phyloP scores from a whole-genome alignment of 163 green algal genomes.

The Scenedesmus sp. region DNA sequence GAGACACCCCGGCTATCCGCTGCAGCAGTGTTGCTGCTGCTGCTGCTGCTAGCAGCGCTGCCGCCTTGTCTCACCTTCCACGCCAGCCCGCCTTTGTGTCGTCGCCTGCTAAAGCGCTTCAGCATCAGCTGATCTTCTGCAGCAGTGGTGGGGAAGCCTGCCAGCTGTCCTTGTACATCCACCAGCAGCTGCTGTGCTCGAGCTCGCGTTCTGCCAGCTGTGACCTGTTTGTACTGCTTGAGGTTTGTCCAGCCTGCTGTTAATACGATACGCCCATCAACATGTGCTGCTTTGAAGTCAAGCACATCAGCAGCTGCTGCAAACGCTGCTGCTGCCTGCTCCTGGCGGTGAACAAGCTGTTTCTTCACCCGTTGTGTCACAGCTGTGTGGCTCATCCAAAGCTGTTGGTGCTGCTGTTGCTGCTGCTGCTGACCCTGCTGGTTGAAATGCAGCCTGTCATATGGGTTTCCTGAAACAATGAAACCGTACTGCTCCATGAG shows the following conservation, averaged over 20 bases:
- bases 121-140: background rate
- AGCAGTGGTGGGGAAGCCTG: background rate
- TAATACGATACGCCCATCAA: constrained; percentile 24
- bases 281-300: background rate
- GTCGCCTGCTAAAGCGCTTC: background rate
- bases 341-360: background rate
- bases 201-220: background rate
- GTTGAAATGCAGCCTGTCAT: constrained; percentile 52
- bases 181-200: background rate
- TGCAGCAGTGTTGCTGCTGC: background rate
- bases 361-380: constrained; percentile 19
- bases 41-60: background rate
- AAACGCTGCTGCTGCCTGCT: background rate
- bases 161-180: background rate
- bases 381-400: constrained; percentile 46
- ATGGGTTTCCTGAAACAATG: constrained; percentile 56
- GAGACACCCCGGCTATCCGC: background rate
- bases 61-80: constrained; percentile 2
- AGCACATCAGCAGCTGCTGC: background rate
- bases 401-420: background rate
- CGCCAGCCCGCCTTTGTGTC: background rate
- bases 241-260: constrained; percentile 48
- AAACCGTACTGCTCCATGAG: constrained; percentile 70
- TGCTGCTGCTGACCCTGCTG: background rate
- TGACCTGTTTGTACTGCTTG: constrained; percentile 37